These are phyloP conservation scores for Plasmodiophora brassicae DNA, from an alignment of 208 protist species.

Conservation along the genomic window DNA sequence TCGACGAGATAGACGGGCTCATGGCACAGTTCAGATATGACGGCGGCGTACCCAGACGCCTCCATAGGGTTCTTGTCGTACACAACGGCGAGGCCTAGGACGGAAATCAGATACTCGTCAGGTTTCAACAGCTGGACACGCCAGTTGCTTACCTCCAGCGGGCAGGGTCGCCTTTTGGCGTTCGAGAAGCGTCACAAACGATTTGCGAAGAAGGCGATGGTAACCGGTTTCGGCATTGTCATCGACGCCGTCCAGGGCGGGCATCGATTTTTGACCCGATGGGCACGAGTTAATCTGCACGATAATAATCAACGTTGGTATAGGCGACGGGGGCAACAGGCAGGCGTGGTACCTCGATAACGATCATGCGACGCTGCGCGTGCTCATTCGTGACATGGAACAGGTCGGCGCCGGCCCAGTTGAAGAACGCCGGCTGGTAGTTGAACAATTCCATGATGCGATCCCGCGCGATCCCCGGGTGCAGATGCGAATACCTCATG, in stretches of 20 bases:
- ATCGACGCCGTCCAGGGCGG: conserved; percentile 39
- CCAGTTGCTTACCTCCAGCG: neutral
- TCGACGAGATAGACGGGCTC: conserved; percentile 54
- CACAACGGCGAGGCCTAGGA: conserved; percentile 62
- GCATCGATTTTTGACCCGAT: conserved; percentile 62
- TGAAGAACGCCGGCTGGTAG: conserved; percentile 58
- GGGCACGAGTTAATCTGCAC: conserved; percentile 66
- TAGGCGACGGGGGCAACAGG: neutral
- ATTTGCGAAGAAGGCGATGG: neutral
- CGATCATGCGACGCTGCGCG: conserved; percentile 60
- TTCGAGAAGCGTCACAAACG: neutral
- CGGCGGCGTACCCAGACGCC: conserved; percentile 53
- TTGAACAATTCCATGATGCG: conserved; percentile 47
- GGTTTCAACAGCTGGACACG: neutral
- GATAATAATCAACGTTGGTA: neutral
- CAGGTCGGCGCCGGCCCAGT: conserved; percentile 59
- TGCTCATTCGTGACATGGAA: conserved; percentile 55
- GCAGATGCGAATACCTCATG: conserved; percentile 56
- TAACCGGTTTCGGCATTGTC: conserved; percentile 45
- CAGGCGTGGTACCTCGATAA: conserved; percentile 44
- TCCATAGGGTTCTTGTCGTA: conserved; percentile 69
- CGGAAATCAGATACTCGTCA: neutral
- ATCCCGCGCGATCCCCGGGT: conserved; percentile 49
- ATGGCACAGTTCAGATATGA: conserved; percentile 46
- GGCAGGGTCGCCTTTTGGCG: neutral